Base-by-base conservation (phyloP, 108 stramenopile species). In the Skeletonema tropicum region DNA sequence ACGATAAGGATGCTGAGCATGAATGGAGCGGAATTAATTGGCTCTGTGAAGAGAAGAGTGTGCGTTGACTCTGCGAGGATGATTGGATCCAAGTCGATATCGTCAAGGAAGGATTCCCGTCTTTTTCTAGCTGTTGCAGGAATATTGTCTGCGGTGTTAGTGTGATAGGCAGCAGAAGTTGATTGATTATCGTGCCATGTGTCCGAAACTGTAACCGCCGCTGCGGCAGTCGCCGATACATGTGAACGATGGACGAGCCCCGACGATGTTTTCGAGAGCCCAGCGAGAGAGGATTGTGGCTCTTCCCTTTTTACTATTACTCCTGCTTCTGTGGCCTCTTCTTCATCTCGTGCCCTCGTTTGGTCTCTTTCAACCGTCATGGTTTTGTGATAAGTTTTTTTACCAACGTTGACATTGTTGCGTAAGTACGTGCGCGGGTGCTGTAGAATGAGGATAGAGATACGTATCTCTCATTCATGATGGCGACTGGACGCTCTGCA, bases 41-140 rank as follows among this genome's bases (percentile, higher is more conserved):
- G 63, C 31, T 77, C 76, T 29, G 76, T 77, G 63, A 52, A 70
- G 3, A 77, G 52, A 5, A 77, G 60, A 1, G 76, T 64, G 25
- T 77, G 68, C n/a, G 76, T 70, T 41, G 65, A 67, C 39, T 77
- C 62, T 5, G 46, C 21, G 1, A 70, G 38, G 3, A 41, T 23
- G 3, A 77, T 70, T 6, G 48, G 48, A 49, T 49, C 48, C 19
- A 19, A 19, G 17, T 49, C 48, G 7, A 19, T 7, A 49, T 49
- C 17, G 48, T 49, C 48, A 6, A 49, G 4, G 11, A 12, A 39
- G 11, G 38, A 39, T 12, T 39, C 10, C 38, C 38, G 0, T 12
- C 38, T 39, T 9, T 10, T 9, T 12, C 11, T 0, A 0, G 10
- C 38, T 39, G 10, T 39, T 1, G 48, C 17, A 49, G 48, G 3